Evolutionary conservation across 2,329 filamentous ascomycete species (phyloP).

Genomic region (Remersonia thermophila): DNA sequence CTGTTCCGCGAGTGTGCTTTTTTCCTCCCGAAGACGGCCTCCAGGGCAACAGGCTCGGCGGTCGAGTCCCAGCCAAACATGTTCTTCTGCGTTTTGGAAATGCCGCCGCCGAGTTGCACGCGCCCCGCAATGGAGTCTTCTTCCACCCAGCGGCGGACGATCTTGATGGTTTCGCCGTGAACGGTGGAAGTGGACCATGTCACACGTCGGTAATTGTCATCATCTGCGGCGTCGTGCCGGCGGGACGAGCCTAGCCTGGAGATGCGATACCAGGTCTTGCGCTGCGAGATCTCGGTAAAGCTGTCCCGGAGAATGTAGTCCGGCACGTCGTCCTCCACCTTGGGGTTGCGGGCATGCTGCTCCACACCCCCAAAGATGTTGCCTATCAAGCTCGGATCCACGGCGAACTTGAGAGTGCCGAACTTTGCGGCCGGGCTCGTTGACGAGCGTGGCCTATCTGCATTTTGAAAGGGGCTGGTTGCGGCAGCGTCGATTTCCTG

Average conservation of each 20-base stretch:
- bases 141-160: conserved; percentile 54
- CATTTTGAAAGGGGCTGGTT: conserved; percentile 1
- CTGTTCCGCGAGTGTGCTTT: conserved; percentile 18
- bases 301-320: conserved; percentile 39
- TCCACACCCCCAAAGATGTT: conserved; percentile 26
- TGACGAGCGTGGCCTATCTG: not conserved
- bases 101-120: conserved; percentile 31
- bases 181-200: conserved; percentile 44
- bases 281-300: conserved; percentile 43
- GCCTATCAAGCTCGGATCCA: conserved; percentile 8
- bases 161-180: conserved; percentile 41
- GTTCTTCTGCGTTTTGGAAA: conserved; percentile 32
- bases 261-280: conserved; percentile 53
- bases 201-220: conserved; percentile 48
- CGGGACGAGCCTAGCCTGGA: conserved; percentile 48
- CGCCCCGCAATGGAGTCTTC: conserved; percentile 47
- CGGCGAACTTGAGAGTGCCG: conserved; percentile 12
- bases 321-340: conserved; percentile 24
- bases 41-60: conserved; percentile 37
- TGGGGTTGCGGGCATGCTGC: conserved; percentile 12
- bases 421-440: conserved; percentile 21
- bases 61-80: conserved; percentile 51
- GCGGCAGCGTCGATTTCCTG: not conserved
- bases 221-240: conserved; percentile 43
- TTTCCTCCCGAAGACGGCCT: conserved; percentile 30